Percentiles rank a stretch among this genome's conserved stretches.
Evolutionary conservation across 805 yeast species (phyloP).

Genomic region (Cyberlindnera subsufficiens): DNA sequence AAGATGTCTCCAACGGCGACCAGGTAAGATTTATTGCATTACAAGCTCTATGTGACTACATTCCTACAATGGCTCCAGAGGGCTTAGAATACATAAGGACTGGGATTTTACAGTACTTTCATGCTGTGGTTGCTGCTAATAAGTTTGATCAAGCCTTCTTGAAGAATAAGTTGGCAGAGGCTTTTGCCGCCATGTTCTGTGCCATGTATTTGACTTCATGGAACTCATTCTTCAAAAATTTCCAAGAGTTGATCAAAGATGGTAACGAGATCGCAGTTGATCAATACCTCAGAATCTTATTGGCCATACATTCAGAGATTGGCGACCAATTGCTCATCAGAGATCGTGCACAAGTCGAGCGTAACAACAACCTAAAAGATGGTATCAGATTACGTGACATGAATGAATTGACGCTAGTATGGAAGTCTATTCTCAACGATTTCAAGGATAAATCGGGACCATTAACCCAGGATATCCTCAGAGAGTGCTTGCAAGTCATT

Average conservation of each 20-base stretch:
- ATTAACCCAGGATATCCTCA: slow-evolving; percentile 41
- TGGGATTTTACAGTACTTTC: slow-evolving; percentile 15
- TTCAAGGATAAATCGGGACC: slow-evolving; percentile 26
- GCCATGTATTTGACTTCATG: slow-evolving; percentile 42
- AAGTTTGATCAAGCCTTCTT: slow-evolving; percentile 35
- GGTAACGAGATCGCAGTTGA: slow-evolving; percentile 38
- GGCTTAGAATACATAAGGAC: slow-evolving; percentile 20
- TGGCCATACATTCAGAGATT: slow-evolving; percentile 81
- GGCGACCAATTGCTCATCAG: slow-evolving; percentile 86
- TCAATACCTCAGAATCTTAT: slow-evolving; percentile 66
- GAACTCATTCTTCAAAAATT: slow-evolving; percentile 45
- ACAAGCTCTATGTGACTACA: slow-evolving; percentile 23
- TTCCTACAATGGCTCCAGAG: slow-evolving; percentile 17
- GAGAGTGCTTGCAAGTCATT: slow-evolving; percentile 54
- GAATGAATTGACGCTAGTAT: slow-evolving; percentile 52
- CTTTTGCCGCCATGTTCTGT: slow-evolving; percentile 47
- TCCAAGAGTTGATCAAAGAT: slow-evolving; percentile 31
- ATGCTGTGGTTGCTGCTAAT: slow-evolving; percentile 12
- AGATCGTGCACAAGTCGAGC: slow-evolving; percentile 52
- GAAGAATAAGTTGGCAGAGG: slow-evolving; percentile 53
- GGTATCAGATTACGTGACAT: slow-evolving; percentile 74
- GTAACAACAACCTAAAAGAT: slow-evolving; percentile 75
- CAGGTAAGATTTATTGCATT: slow-evolving; percentile 24
- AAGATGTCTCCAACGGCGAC: slow-evolving; percentile 23
- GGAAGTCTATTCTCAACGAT: slow-evolving; percentile 54